Evolutionary conservation across 2,329 filamentous ascomycete genomes (phyloP), one percentile per base, ranked within the genome.

Genomic region (Botryosphaeria dothidea): DNA sequence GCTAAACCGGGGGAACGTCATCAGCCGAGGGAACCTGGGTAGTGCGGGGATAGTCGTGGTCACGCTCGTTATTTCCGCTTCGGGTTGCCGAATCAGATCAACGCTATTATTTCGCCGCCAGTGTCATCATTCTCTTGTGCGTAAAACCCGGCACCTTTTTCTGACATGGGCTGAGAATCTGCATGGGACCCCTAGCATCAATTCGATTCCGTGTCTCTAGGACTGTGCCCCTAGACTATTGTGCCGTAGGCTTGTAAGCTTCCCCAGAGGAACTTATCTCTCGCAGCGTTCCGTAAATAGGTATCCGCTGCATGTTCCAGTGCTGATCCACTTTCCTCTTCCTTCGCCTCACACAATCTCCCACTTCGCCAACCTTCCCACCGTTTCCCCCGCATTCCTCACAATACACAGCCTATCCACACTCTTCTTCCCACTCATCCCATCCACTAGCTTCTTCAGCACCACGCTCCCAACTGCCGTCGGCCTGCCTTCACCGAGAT

Each of bases 341-440:
- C 9, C 5, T 17, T 1, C 38, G 8, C 3, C 21, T 57, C 36
- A 57, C 4, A 41, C 27, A 23, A 60, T 46, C 41, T 94, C 89
- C 93, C 93, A 97, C 68, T 80, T 82, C 2, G 88, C 94, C 68
- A 98, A 77, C 79, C 93, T 89, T 2, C 92, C 94, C 4, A 95
- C 81, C 36, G 82, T 88, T 77, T 93, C 88, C 1, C 95, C 95
- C 1, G 90, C 87, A 72, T 93, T 90, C 62, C 94, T 84, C 34
- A 98, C 87, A 69, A 99, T 87, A 76, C 93, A 97, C 11, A 92
- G 71, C 56, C 81, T 2, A 82, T 67, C 67, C 69, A 43, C 13
- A 58, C 75, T 67, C n/a, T 68, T 68, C 31, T 74, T 71, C 43
- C 68, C 70, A 49, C 67, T 75, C 63, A 82, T 78, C 2, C 85